Conservation (phyloP, 176 grass and related monocot species). For the sorghum (Sorghum bicolor) region Sorghum_bicolor_NCBIv3 NC_012875.2:56936501-56937000, state of each 20-base stretch:
- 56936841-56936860: not conserved
- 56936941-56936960: constrained; percentile 80
- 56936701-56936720: not conserved
- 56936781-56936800: not conserved
- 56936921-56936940: constrained; percentile 89
- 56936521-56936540: constrained; percentile 67
- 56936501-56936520: constrained; percentile 62
- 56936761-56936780: not conserved
- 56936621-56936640: not conserved
- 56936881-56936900: constrained; percentile 84
- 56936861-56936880: constrained; percentile 11
- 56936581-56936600: not conserved
- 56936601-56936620: not conserved
- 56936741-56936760: not conserved
- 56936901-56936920: constrained; percentile 98
- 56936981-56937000: constrained; percentile 32
- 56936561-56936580: not conserved
- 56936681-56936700: not conserved
- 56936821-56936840: constrained; percentile 3
- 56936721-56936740: not conserved
- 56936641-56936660: not conserved
- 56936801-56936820: constrained; percentile 3
- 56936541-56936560: constrained; percentile 62
- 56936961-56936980: constrained; percentile 96
- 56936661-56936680: not conserved